Percentiles rank a stretch among this genome's conserved stretches.
Evolutionary conservation across 1,139 yeast genomes (phyloP).

Genomic region (Protomyces arabidopsidicola): DNA sequence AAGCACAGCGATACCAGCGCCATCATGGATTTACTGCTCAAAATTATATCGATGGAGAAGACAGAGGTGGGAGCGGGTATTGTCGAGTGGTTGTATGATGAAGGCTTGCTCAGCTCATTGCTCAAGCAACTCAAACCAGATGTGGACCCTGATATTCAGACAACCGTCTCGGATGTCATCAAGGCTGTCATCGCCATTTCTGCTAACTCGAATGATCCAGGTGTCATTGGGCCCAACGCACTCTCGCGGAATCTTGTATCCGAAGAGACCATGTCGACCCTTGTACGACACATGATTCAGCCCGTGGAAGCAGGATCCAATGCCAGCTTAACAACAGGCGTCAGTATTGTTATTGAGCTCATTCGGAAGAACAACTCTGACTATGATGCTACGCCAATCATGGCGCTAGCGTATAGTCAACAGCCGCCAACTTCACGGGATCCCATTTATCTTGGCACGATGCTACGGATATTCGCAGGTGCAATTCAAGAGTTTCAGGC

Average conservation of each 20-base stretch:
- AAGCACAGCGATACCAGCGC: constrained; percentile 81
- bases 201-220: constrained; percentile 78
- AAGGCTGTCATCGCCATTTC: constrained; percentile 91
- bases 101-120: constrained; percentile 24
- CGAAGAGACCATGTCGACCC: constrained; percentile 57
- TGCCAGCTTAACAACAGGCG: constrained; percentile 70
- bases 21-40: constrained; percentile 73
- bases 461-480: constrained; percentile 73
- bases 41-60: constrained; percentile 71
- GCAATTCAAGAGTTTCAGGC: constrained; percentile 66
- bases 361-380: constrained; percentile 94
- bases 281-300: constrained; percentile 76
- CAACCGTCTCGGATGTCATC: constrained; percentile 91
- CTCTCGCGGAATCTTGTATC: constrained; percentile 83
- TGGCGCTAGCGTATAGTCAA: constrained; percentile 78
- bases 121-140: constrained; percentile 27
- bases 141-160: constrained; percentile 53
- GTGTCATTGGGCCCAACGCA: constrained; percentile 95
- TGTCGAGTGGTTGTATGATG: constrained; percentile 40
- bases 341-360: constrained; percentile 89
- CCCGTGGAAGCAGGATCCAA: constrained; percentile 28
- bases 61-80: constrained; percentile 56
- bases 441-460: constrained; percentile 86
- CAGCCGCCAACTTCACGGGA: constrained; percentile 95
- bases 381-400: constrained; percentile 84